A percentile compares a stretch with the other conserved stretches of the same genome.
These are phyloP conservation scores for Brassica balearica DNA, from an alignment of 441 rosid species.

Conservation along the genomic window DNA sequence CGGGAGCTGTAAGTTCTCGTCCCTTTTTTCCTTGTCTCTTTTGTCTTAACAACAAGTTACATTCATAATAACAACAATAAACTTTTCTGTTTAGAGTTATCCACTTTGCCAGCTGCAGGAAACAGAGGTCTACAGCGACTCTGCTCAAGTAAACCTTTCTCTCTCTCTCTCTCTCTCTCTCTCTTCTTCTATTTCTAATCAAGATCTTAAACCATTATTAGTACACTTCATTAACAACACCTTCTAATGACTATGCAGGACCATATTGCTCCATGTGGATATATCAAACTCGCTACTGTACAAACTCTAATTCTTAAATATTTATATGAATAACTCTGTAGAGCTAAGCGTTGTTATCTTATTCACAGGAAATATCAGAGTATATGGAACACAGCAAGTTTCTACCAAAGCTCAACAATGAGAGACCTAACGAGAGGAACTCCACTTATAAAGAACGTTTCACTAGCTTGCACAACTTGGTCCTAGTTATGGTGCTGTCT, in stretches of 20 bases:
- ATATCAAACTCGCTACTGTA: conserved; percentile 64
- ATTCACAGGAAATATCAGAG: conserved; percentile 54
- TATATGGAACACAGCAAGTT: conserved; percentile 74
- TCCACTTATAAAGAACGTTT: conserved; percentile 71
- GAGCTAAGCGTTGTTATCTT: conserved; percentile 42
- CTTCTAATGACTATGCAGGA: conserved; percentile 53
- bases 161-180: neutral
- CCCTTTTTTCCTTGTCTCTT: neutral
- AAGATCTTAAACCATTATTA: conserved; percentile 8
- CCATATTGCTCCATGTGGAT: conserved; percentile 80
- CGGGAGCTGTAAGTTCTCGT: conserved; percentile 27
- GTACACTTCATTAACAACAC: neutral
- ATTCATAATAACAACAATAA: neutral
- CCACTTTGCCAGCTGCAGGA: conserved; percentile 42
- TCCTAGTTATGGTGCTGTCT: conserved; percentile 74
- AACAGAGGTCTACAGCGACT: conserved; percentile 58
- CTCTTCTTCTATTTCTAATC: conserved; percentile 9
- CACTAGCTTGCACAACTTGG: conserved; percentile 74
- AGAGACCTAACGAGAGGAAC: conserved; percentile 64
- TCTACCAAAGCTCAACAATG: conserved; percentile 89
- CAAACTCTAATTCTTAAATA: neutral
- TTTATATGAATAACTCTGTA: neutral
- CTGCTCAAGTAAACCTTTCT: conserved; percentile 57
- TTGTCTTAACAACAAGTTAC: conserved; percentile 15
- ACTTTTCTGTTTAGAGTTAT: conserved; percentile 15